Evolutionary conservation across 2,329 filamentous ascomycete genomes (phyloP).

Genomic region (Sphaerulina musiva): DNA sequence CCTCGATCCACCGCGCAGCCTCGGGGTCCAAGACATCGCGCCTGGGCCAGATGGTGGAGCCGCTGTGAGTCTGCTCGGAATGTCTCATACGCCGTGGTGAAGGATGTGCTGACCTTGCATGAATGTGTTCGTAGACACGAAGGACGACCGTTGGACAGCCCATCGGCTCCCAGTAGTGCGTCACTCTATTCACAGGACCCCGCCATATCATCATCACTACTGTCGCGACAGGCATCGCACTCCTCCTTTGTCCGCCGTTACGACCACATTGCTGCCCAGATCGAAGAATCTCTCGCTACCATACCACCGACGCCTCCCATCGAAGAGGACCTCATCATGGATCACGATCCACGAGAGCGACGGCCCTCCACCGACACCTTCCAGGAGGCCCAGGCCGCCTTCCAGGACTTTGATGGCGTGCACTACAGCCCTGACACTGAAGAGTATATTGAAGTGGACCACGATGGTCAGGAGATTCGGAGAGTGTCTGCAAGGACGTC

Average conservation of each 20-base stretch:
- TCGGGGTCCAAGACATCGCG: conserved; percentile 38
- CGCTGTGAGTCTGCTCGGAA: conserved; percentile 12
- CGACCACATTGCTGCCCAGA: conserved; percentile 30
- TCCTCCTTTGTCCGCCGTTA: conserved; percentile 28
- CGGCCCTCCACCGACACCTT: conserved; percentile 54
- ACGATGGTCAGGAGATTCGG: conserved; percentile 31
- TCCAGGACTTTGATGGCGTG: conserved; percentile 75
- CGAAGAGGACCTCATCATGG: conserved; percentile 18
- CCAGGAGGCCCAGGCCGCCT: conserved; percentile 60
- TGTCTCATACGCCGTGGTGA: background rate
- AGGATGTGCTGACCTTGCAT: background rate
- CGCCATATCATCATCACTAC: conserved; percentile 14
- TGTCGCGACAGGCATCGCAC: conserved; percentile 18
- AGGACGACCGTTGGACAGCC: conserved; percentile 33
- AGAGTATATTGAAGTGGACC: conserved; percentile 31
- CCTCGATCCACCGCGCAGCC: conserved; percentile 31
- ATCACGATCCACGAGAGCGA: conserved; percentile 35
- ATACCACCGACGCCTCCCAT: conserved; percentile 25
- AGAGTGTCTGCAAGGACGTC: conserved; percentile 29
- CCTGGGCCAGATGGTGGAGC: conserved; percentile 38
- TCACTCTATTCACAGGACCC: conserved; percentile 20
- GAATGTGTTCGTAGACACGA: conserved; percentile 20
- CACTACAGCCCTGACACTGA: conserved; percentile 58
- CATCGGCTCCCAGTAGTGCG: conserved; percentile 26
- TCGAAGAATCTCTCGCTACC: conserved; percentile 26